These are phyloP conservation scores for Plasmodium malariae DNA, from an alignment of 169 alveolate genomes.

Conservation along the genomic window DNA sequence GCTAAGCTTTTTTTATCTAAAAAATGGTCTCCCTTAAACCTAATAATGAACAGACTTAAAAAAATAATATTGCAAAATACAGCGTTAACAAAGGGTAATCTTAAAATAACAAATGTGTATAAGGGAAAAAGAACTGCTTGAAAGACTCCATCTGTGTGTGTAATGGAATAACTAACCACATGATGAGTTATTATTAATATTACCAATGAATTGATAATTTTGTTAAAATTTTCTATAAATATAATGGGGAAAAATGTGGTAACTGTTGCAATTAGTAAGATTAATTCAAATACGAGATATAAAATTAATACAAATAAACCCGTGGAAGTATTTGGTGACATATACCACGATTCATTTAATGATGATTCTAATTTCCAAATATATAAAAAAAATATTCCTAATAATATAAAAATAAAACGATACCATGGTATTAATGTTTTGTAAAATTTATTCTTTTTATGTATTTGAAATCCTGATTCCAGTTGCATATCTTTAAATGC, in stretches of 20 bases:
- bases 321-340: constrained; percentile 40
- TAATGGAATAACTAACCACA: constrained; percentile 72
- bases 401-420: constrained; percentile 76
- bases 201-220: constrained; percentile 74
- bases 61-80: constrained; percentile 80
- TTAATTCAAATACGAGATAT: constrained; percentile 59
- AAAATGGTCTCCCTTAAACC: constrained; percentile 62
- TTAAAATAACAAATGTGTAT: constrained; percentile 83
- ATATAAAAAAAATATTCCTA: constrained; percentile 78
- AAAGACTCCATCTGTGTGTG: constrained; percentile 77
- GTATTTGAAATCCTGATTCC: constrained; percentile 82
- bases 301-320: constrained; percentile 45
- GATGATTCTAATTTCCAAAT: constrained; percentile 71
- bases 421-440: constrained; percentile 83
- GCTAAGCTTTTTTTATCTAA: constrained; percentile 74
- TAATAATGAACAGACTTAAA: constrained; percentile 52
- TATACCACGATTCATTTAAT: constrained; percentile 50
- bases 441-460: constrained; percentile 82
- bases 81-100: constrained; percentile 81
- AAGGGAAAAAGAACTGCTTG: constrained; percentile 86
- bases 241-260: constrained; percentile 68
- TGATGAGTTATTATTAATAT: constrained; percentile 65
- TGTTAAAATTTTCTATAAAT: constrained; percentile 75
- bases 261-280: constrained; percentile 60
- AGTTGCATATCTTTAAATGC: constrained; percentile 86